Conservation (phyloP, 306 rosid species). For the Cucumis melo region DNA sequence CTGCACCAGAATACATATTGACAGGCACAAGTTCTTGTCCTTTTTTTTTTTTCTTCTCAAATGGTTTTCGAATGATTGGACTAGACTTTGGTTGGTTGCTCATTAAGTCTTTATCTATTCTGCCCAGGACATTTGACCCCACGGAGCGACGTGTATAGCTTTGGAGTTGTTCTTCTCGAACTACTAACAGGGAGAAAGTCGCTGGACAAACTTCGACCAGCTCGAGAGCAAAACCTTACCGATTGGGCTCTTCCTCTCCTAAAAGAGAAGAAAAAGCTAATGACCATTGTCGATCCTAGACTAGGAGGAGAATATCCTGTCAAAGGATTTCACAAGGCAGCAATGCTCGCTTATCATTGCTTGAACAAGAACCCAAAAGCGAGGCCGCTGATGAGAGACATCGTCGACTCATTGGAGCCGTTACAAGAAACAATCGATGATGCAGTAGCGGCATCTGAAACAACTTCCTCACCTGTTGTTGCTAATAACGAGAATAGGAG, state of each 20-base stretch:
- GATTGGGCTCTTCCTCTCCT: conserved; percentile 94
- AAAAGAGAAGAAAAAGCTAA: conserved; percentile 77
- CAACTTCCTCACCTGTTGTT: conserved; percentile 35
- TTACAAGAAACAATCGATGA: conserved; percentile 36
- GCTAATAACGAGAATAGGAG: conserved; percentile 17
- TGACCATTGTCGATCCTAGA: conserved; percentile 66
- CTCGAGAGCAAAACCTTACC: conserved; percentile 79
- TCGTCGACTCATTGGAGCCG: conserved; percentile 96
- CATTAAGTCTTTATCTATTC: neutral
- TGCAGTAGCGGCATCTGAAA: conserved; percentile 18
- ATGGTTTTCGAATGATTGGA: neutral
- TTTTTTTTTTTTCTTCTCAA: neutral
- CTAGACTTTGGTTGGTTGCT: neutral
- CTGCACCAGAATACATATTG: conserved; percentile 95
- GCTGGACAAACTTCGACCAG: conserved; percentile 65
- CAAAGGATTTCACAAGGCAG: conserved; percentile 80
- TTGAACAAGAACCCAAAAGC: conserved; percentile 92
- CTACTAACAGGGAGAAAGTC: conserved; percentile 82
- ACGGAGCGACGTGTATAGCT: conserved; percentile 93
- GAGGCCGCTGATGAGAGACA: conserved; percentile 89
- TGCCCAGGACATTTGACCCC: conserved; percentile 84
- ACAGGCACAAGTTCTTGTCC: conserved; percentile 36
- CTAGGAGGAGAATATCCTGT: conserved; percentile 66
- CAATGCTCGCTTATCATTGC: conserved; percentile 87
- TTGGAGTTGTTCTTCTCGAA: conserved; percentile 89